Conservation (phyloP, 1,284 basidiomycete genomes). For the Fomitiporia mediterranea region DNA sequence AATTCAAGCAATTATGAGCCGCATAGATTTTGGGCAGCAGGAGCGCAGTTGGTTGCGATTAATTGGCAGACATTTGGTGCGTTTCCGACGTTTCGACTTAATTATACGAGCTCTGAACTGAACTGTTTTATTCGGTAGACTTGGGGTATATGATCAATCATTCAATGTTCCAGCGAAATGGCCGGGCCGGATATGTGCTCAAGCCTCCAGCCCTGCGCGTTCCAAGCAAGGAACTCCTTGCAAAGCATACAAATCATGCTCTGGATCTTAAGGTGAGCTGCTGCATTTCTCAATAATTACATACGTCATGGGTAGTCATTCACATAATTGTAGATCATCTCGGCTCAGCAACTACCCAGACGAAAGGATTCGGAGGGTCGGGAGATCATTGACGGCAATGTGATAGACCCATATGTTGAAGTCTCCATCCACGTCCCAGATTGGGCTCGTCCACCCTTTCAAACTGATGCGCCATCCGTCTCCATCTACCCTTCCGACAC, state of each 20-base stretch:
- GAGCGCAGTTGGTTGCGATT: conserved; percentile 91
- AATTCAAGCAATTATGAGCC: conserved; percentile 90
- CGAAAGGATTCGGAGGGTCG: conserved; percentile 61
- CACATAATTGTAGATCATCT: conserved; percentile 59
- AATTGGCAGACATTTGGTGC: conserved; percentile 97
- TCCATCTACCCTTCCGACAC: conserved; percentile 1
- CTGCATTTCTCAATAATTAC: neutral
- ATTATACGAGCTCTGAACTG: neutral
- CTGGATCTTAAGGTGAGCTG: conserved; percentile 57
- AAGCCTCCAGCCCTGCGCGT: conserved; percentile 80
- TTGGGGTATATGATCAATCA: conserved; percentile 87
- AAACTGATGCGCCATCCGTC: conserved; percentile 22
- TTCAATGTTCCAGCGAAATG: conserved; percentile 91
- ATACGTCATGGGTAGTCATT: conserved; percentile 1
- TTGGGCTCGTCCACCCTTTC: conserved; percentile 45
- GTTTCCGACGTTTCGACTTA: conserved; percentile 24
- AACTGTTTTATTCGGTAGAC: conserved; percentile 43
- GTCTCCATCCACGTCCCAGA: conserved; percentile 75
- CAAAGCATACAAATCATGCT: conserved; percentile 52
- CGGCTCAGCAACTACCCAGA: conserved; percentile 88
- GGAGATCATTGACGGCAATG: conserved; percentile 55
- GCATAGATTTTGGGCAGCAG: conserved; percentile 85
- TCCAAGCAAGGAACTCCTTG: conserved; percentile 57
- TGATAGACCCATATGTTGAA: conserved; percentile 75
- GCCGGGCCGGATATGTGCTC: conserved; percentile 82